These are phyloP conservation scores for Sindora glabra DNA, from an alignment of 306 rosid species.

Conservation along the genomic window DNA sequence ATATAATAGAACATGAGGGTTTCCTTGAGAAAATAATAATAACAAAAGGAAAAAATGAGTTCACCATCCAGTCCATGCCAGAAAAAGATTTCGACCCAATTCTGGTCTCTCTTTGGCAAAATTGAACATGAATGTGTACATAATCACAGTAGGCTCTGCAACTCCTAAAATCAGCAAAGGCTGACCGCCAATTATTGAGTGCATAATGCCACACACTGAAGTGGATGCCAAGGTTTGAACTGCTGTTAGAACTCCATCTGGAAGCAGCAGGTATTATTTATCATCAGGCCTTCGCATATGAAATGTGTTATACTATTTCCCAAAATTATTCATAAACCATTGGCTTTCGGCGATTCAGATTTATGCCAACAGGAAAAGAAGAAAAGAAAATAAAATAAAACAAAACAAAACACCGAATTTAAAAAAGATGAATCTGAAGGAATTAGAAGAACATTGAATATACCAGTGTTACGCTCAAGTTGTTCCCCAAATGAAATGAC, in stretches of 20 bases:
- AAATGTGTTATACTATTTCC: background rate
- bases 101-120: conserved; percentile 79
- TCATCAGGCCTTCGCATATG: background rate
- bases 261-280: background rate
- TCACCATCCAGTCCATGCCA: conserved; percentile 93
- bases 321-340: background rate
- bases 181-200: conserved; percentile 89
- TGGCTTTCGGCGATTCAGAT: background rate
- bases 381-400: background rate
- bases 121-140: conserved; percentile 91
- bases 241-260: conserved; percentile 86
- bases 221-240: conserved; percentile 92
- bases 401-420: no score
- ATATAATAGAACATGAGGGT: background rate
- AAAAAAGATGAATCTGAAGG: background rate
- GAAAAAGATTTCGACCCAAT: conserved; percentile 64
- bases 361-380: background rate
- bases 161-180: conserved; percentile 86
- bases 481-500: conserved; percentile 86
- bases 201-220: conserved; percentile 79
- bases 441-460: conserved; percentile 25
- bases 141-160: conserved; percentile 97
- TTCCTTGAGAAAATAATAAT: background rate
- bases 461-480: conserved; percentile 67
- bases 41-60: background rate